Percentiles rank a stretch among this genome's conserved stretches.
Evolutionary conservation across 306 rosid genomes (phyloP).

Genomic region (Malus sylvestris): DNA sequence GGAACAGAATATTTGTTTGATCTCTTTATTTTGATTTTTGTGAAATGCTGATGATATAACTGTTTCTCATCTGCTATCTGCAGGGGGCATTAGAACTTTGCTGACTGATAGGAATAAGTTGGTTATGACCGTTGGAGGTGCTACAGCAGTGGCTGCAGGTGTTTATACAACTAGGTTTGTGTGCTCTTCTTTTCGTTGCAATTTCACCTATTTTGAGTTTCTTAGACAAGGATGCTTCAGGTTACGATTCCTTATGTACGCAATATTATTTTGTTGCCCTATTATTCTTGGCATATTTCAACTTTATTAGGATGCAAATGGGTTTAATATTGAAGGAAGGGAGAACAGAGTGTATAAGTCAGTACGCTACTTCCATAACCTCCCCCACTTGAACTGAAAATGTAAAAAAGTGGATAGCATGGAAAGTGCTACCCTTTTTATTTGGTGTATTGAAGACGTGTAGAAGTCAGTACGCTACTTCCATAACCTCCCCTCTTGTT

Average conservation of each 20-base stretch:
- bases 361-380: not conserved
- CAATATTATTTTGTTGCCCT: not conserved
- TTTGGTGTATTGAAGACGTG: not conserved
- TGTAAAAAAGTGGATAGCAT: not conserved
- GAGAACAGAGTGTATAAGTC: not conserved
- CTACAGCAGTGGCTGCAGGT: constrained; percentile 95
- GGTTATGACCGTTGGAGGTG: constrained; percentile 96
- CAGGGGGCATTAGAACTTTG: constrained; percentile 81
- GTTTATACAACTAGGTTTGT: constrained; percentile 88
- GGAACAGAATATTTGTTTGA: not conserved
- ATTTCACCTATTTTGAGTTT: constrained; percentile 4
- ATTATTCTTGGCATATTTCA: not conserved
- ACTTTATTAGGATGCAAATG: not conserved
- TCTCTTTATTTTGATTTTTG: not conserved
- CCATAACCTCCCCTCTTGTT: not conserved
- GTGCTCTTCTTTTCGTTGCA: constrained; percentile 11
- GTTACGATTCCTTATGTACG: not conserved
- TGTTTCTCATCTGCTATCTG: constrained; percentile 27
- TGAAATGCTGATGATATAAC: constrained; percentile 9
- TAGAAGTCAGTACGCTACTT: too few relatives aligned
- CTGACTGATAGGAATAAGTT: constrained; percentile 88
- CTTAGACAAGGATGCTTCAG: not conserved
- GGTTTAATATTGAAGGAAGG: constrained; percentile 6
- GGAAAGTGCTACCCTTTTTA: not conserved
- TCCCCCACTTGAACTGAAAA: not conserved